A percentile compares a stretch with the other conserved stretches of the same genome.
These are phyloP conservation scores for Podaxis carcinomalis DNA, from an alignment of 768 basidiomycete genomes.

Conservation along the genomic window DNA sequence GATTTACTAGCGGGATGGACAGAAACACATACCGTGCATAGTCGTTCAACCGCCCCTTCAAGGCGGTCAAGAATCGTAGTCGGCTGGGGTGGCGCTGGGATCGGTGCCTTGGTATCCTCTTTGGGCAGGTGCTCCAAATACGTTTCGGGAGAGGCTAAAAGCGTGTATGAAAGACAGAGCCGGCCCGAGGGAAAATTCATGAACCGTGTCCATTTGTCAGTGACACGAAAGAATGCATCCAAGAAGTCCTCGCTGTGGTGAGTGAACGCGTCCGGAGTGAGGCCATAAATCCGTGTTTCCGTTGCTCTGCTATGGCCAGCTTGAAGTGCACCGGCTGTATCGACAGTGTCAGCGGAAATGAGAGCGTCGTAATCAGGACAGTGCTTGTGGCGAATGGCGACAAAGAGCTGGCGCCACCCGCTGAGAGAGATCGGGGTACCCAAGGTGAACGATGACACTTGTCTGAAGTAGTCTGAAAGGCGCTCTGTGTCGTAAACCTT, in stretches of 20 bases:
- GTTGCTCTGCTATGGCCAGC: conserved; percentile 19
- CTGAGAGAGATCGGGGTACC: not conserved
- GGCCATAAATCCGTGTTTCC: conserved; percentile 25
- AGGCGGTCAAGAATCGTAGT: not conserved
- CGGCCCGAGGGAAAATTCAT: not conserved
- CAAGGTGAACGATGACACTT: not conserved
- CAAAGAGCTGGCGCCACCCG: conserved; percentile 18
- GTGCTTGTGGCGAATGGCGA: conserved; percentile 17
- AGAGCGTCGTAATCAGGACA: conserved; percentile 1
- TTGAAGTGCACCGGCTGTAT: conserved; percentile 20
- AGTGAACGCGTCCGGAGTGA: conserved; percentile 19
- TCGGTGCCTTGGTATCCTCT: not conserved
- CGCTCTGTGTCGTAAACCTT: not conserved
- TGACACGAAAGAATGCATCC: not conserved
- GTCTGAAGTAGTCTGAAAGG: not conserved
- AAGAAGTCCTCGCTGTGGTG: not conserved
- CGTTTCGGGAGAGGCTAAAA: not conserved
- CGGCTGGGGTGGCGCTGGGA: not conserved
- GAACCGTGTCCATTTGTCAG: not conserved
- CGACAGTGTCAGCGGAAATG: conserved; percentile 6
- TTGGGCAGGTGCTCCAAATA: not conserved
- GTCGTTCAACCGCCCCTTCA: too few species aligned
- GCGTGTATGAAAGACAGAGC: not conserved
- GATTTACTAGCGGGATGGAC: too few species aligned
- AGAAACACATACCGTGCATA: too few species aligned